These are phyloP conservation scores for Oropetium thomaeum DNA, from an alignment of 176 grass and related monocot species.

Conservation along the genomic window DNA sequence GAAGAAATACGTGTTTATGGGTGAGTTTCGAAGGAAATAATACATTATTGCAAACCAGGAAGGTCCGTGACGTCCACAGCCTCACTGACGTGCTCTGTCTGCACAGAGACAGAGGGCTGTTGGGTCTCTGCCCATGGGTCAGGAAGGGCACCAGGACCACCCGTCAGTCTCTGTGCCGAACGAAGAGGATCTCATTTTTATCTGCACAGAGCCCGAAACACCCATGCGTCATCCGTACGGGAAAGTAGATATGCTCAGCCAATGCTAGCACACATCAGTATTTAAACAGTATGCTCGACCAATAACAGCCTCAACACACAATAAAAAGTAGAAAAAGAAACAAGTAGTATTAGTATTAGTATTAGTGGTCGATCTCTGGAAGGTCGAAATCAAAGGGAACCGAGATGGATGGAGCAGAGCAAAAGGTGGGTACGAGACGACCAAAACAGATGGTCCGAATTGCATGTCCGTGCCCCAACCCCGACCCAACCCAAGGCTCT, in stretches of 20 bases:
- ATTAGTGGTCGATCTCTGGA: not conserved
- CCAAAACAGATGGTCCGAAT: slow-evolving; percentile 7
- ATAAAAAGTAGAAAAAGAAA: no score
- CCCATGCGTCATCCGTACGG: slow-evolving; percentile 5
- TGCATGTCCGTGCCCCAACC: not conserved
- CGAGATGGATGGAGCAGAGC: not conserved
- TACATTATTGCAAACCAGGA: not conserved
- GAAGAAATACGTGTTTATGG: no score
- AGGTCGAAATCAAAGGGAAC: slow-evolving; percentile 15
- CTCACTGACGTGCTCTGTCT: not conserved
- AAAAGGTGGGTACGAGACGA: not conserved
- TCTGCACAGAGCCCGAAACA: not conserved
- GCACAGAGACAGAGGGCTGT: not conserved
- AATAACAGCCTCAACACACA: not conserved
- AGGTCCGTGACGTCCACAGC: not conserved
- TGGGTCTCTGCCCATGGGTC: no score
- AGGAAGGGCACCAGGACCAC: no score
- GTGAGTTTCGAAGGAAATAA: not conserved
- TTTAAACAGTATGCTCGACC: not conserved
- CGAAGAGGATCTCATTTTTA: no score
- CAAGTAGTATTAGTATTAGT: no score
- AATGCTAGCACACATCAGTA: not conserved
- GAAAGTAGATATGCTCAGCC: not conserved
- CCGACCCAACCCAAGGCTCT: no score
- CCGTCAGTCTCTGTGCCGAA: no score